Base-by-base conservation (phyloP, 139 green algal species). In the Tetratostichococcus sp. region DNA sequence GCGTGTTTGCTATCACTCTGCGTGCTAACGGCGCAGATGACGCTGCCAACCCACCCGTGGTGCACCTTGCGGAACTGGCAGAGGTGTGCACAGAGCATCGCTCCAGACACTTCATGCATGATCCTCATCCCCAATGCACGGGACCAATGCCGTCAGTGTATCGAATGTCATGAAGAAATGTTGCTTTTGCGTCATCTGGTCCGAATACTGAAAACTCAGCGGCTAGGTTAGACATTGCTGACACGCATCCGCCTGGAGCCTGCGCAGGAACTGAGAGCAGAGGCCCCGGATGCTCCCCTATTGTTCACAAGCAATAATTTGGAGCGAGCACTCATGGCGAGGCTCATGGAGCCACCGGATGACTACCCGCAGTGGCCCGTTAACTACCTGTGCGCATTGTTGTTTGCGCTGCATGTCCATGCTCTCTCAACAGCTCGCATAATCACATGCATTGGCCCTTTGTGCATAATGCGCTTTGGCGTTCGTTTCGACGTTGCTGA, bases 261-360 rank as follows among this genome's bases (percentile, higher is more conserved):
- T 30, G 5, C 71, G 67, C 75, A 91, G 85, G 87, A 88, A 39
- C 70, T 90, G 8, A 26, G 35, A 21, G 58, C 69, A 4, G 75
- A 88, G 59, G 22, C 17, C 4, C n/a, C 34, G 6, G 58, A 19
- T 23, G 72, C 43, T 25, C 69, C 67, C 1, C 72, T 75, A n/a
- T 75, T 86, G 14, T 62, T 95, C 30, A 76, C 58, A 35, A 59
- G 62, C 21, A 83, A 88, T 1, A 86, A 81, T 6, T 66, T 94
- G 5, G 92, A 97, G 76, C 82, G 86, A 0, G 83, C 88, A 11
- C 70, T 97, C 0, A 89, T 95, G 71, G 85, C 85, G 3, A 81
- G 91, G 3, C 84, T 97, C n/a, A 93, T 93, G 58, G 86, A 93
- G 1, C 82, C 86, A 0, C 83, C 89, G 22, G 50, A 76, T 0